phyloP scores from a whole-genome alignment of 2,329 filamentous ascomycete species.

The Proliferodiscus dingleyae region DNA sequence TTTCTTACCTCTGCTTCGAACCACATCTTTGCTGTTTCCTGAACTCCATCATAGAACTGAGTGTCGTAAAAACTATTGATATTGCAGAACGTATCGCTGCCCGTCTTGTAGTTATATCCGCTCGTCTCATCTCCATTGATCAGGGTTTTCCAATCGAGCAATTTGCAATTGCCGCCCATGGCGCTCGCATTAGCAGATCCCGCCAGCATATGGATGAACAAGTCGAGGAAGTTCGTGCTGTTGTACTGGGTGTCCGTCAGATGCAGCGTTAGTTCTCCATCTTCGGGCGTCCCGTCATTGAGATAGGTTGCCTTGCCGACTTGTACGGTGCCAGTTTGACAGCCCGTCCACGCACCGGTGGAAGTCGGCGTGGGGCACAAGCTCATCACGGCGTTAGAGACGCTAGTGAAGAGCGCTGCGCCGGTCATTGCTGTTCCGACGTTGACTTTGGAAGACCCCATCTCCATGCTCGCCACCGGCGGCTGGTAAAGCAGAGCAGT shows the following conservation, averaged over 20 bases:
- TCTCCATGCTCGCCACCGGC: background rate
- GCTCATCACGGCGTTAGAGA: background rate
- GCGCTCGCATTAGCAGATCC: background rate
- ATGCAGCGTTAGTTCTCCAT: background rate
- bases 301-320: background rate
- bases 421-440: background rate
- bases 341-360: background rate
- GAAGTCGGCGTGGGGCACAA: background rate
- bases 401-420: background rate
- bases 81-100: no score
- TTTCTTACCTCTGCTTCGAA: background rate
- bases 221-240: background rate
- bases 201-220: conserved; percentile 1
- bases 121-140: background rate
- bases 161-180: background rate
- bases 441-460: background rate
- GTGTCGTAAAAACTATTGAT: background rate
- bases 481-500: background rate
- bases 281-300: background rate
- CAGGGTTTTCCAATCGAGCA: background rate
- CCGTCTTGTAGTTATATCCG: no score
- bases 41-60: background rate
- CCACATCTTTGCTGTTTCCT: background rate
- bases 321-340: background rate
- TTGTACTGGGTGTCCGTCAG: conserved; percentile 2